Conservation (phyloP, 1,284 basidiomycete species). For the Papiliotrema laurentii region DNA sequence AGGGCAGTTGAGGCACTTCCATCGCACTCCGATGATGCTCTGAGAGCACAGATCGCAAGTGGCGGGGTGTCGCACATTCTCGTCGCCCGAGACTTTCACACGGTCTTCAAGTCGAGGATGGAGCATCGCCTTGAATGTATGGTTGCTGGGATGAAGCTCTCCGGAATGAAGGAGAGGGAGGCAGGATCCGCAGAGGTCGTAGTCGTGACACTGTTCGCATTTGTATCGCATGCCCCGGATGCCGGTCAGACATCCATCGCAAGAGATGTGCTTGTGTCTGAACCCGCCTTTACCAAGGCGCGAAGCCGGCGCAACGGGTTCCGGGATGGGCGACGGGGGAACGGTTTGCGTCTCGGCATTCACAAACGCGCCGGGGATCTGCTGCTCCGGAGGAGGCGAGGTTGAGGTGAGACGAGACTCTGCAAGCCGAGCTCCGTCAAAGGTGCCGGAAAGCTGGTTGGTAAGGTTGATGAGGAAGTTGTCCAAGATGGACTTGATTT, state of each 20-base stretch:
- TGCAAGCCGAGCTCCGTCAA: constrained; percentile 26
- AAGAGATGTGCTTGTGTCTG: constrained; percentile 44
- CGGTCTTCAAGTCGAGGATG: constrained; percentile 41
- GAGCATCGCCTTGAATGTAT: constrained; percentile 44
- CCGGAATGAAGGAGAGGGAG: constrained; percentile 36
- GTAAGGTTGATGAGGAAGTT: constrained; percentile 43
- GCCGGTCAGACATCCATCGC: constrained; percentile 41
- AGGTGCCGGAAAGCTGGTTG: constrained; percentile 42
- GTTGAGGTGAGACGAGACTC: constrained; percentile 8
- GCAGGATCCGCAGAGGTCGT: constrained; percentile 44
- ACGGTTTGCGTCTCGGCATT: constrained; percentile 12
- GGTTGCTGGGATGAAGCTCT: constrained; percentile 34
- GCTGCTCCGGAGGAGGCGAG: constrained; percentile 9
- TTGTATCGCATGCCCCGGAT: constrained; percentile 45
- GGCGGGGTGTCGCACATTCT: constrained; percentile 30
- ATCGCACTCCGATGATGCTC: constrained; percentile 40
- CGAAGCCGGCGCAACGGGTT: constrained; percentile 10
- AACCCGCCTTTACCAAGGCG: constrained; percentile 36
- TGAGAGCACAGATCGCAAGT: constrained; percentile 41
- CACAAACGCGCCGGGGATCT: constrained; percentile 38
- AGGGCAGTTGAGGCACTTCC: constrained; percentile 48
- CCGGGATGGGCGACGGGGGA: constrained; percentile 13
- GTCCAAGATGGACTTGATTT: constrained; percentile 43
- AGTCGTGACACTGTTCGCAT: constrained; percentile 43
- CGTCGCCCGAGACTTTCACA: constrained; percentile 22